Base-by-base conservation (phyloP, 1,139 yeast genomes). In the Candida labiduridarum region DNA sequence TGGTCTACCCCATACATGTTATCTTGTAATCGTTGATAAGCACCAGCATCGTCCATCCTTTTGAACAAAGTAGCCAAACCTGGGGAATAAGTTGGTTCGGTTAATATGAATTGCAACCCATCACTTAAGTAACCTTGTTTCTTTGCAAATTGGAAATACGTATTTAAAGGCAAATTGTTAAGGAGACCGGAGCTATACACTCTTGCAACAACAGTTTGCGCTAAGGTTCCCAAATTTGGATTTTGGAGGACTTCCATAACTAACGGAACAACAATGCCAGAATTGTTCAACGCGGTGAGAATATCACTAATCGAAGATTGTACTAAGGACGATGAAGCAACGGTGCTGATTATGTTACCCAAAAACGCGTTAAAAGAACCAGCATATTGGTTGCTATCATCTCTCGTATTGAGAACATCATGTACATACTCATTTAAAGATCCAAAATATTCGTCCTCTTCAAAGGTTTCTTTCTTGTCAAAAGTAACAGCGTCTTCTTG, bases 281-380 rank as follows among this genome's bases (percentile, higher is more conserved):
- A 65, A 44, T 66, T 56, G 51, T 70, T 70, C 40, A 76, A 59
- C 0, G 75, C 78, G 9, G 45, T 52, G 27, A 74, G 54, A 2
- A 74, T 53, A 15, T 67, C 62, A 12, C 56, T 56, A 16, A 71
- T 40, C 15, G 72, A 61, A 5, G 60, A 56, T 14, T 61, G 51
- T 27, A 69, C 62, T 4, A 71, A 49, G 7, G 62, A 54, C 3
- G 75, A 69, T 22, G 58, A 56, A 12, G 69, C 41, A 10, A 70
- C 66, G 7, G 67, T 61, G 38, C 66, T 66, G 7, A 68, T 52
- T 16, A 74, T 48, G 55, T 75, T 75, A 50, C 60, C 63, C 34
- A 74, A 41, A 52, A 76, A 75, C 4, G 62, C 54, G 41, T 58
- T 57, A 2, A 77, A 71, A 10, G 76, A 66, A 3, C 80, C 80